Evolutionary conservation across 805 yeast genomes (phyloP), one percentile per base, ranked within the genome.

Genomic region (Diddensiella caesifluorescens): DNA sequence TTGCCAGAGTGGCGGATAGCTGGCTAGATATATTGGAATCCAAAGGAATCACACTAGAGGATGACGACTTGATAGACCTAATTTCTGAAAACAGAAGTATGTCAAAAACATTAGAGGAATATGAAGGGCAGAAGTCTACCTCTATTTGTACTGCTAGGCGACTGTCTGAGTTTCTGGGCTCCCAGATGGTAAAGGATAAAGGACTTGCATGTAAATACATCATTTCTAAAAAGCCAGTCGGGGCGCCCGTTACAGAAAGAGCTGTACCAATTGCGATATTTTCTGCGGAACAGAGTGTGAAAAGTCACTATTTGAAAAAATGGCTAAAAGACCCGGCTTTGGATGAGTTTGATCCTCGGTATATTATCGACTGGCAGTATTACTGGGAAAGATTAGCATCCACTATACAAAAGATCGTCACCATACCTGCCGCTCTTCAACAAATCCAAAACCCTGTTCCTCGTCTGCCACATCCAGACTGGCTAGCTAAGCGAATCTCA

Each of bases 401-500:
- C 2, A 95, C 89, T 4, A 79, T 94, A 32, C 96, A 89, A 60
- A 92, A 94, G 63, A 87, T 92, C 54, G 85, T 92, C 52, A 83
- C 96, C 0, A 90, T 92, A 51, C 99, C 99, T 2, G 99, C 99
- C 3, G 97, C 97, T 4, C 68, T 90, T 41, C 98, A 92, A 65
- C 77, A 78, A 39, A 76, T 90, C 13, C 64, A 69, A 10, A 94
- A 92, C 55, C 99, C 99, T 0, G 97, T 94, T 33, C 97, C 97
- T 4, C 70, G 97, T 52, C 90, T 94, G 4, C 75, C 76, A 3
- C 97, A 90, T 56, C 99, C 99, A 0, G 92, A 82, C 22, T 92
- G 99, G 99, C 68, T 92, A 42, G 74, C 71, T 45, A 79, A 73
- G 51, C 74, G 73, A 45, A 77, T 90, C 41, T 70, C 72, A 2